Percentiles rank a stretch among this genome's conserved stretches.
These are phyloP conservation scores for Vicia sativa DNA, from an alignment of 306 rosid species.

Conservation along the genomic window DNA sequence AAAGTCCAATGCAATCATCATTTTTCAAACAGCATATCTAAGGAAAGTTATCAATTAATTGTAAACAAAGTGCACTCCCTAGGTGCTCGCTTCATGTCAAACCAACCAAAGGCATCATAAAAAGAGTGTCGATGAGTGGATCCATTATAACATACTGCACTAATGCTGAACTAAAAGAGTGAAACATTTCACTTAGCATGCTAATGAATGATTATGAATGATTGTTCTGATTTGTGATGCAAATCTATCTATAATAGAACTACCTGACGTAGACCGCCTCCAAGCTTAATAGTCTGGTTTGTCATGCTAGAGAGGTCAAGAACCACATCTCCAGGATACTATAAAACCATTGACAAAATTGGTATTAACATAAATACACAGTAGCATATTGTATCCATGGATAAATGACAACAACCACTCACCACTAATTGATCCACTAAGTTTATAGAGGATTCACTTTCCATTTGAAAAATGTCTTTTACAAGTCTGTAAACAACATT, in stretches of 20 bases:
- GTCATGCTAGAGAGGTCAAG: conserved; percentile 81
- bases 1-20: neutral
- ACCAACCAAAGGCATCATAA: neutral
- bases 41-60: neutral
- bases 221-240: neutral
- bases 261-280: conserved; percentile 88
- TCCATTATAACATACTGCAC: neutral
- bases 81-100: neutral
- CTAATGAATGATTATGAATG: neutral
- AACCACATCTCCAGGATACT: conserved; percentile 90
- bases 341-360: conserved; percentile 16
- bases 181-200: neutral
- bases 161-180: neutral
- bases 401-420: conserved; percentile 38
- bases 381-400: neutral
- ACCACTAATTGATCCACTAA: conserved; percentile 59
- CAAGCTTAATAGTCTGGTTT: conserved; percentile 88
- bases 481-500: conserved; percentile 28
- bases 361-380: neutral
- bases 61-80: neutral
- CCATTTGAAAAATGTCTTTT: conserved; percentile 44
- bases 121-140: neutral
- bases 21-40: neutral
- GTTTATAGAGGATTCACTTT: conserved; percentile 45
- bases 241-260: neutral